Evolutionary conservation across 164 flowering plant species (phyloP).

Genomic region (Macadamia integrifolia): DNA sequence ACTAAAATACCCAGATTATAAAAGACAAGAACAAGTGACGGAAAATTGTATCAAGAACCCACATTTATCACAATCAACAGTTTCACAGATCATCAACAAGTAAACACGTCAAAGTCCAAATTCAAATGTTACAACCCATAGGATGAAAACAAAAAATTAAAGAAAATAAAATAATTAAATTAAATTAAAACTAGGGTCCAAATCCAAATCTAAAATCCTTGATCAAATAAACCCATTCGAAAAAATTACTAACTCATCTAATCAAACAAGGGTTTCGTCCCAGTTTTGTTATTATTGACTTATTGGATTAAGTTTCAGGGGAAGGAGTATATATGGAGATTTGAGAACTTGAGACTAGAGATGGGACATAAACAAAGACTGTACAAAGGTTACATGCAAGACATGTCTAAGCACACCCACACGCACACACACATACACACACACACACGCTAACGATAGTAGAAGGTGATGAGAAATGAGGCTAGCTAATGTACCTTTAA

Average conservation of each 20-base stretch:
- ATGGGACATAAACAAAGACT: conserved; percentile 5
- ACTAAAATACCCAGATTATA: conserved; percentile 3
- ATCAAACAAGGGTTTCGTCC: conserved; percentile 1
- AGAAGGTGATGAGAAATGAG: conserved; percentile 1
- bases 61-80: background rate
- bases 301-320: background rate
- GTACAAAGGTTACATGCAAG: conserved; percentile 5
- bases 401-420: conserved; percentile 1
- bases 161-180: too few relatives aligned
- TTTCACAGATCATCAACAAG: background rate
- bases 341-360: too few relatives aligned
- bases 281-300: background rate
- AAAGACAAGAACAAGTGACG: background rate
- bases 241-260: background rate
- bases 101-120: conserved; percentile 5
- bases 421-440: background rate
- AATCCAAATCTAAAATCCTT: background rate
- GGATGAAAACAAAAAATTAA: too few relatives aligned
- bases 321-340: background rate
- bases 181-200: conserved; percentile 7
- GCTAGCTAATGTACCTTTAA: conserved; percentile 4
- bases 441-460: background rate
- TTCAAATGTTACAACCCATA: conserved; percentile 4
- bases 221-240: background rate
- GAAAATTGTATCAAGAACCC: too few relatives aligned